These are phyloP conservation scores for Pyropia yezoensis DNA, from an alignment of 23 red algal species.

Conservation along the genomic window DNA sequence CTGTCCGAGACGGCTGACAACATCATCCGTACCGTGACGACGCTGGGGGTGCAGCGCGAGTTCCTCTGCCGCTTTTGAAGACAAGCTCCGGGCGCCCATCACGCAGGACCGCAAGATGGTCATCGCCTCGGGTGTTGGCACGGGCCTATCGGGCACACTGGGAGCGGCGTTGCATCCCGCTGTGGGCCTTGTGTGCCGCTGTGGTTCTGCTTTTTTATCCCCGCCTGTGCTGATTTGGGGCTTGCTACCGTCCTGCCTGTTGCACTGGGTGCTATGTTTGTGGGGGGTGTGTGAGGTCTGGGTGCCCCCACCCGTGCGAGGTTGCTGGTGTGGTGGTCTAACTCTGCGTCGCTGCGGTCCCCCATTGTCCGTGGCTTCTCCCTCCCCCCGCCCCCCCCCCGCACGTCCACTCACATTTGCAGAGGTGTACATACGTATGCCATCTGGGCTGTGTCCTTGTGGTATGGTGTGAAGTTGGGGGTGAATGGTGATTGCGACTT, in stretches of 20 bases:
- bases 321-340: no score
- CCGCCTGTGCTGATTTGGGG: no score
- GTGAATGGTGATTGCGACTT: slow-evolving; percentile 24
- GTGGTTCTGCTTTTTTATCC: no score
- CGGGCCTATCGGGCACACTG: slow-evolving; percentile 19
- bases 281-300: no score
- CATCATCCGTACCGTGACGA: slow-evolving; percentile 64
- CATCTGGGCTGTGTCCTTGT: slow-evolving; percentile 69
- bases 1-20: slow-evolving; percentile 76
- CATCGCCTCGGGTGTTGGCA: slow-evolving; percentile 44
- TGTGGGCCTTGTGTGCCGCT: no score
- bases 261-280: no score
- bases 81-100: slow-evolving; percentile 37
- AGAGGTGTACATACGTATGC: slow-evolving; percentile 42
- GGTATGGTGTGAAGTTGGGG: slow-evolving; percentile 53
- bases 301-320: no score
- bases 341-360: no score
- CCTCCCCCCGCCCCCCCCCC: no score
- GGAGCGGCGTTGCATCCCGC: no score
- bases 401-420: neutral
- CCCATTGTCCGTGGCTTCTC: no score
- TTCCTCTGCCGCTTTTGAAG: slow-evolving; percentile 55
- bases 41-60: slow-evolving; percentile 56
- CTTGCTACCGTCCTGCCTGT: no score
- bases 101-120: slow-evolving; percentile 23